Evolutionary conservation across 345 rosid genomes (phyloP).

Genomic region (Limnanthes douglasii): DNA sequence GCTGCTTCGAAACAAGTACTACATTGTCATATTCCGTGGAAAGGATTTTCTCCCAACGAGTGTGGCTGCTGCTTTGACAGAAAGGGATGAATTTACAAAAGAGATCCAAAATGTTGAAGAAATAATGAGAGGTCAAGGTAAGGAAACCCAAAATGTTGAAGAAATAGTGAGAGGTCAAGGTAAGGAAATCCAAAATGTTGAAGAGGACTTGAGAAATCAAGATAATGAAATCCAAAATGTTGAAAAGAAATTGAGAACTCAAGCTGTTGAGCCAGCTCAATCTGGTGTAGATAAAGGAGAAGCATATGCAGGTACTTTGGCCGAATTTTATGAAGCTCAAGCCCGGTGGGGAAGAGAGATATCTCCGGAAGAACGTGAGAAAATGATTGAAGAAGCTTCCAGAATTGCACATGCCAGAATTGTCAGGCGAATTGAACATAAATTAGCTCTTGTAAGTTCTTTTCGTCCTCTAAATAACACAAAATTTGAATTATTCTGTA

Average conservation of each 20-base stretch:
- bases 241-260: constrained; percentile 58
- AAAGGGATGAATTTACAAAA: constrained; percentile 62
- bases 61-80: constrained; percentile 79
- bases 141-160: constrained; percentile 47
- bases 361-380: constrained; percentile 65
- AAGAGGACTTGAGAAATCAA: constrained; percentile 46
- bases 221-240: constrained; percentile 59
- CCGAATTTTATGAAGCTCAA: constrained; percentile 97
- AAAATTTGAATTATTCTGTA: constrained; percentile 4
- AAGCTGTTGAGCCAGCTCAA: constrained; percentile 28
- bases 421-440: constrained; percentile 64
- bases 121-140: constrained; percentile 34
- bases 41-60: constrained; percentile 89
- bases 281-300: constrained; percentile 34
- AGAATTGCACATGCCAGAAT: constrained; percentile 47
- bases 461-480: not conserved
- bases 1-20: constrained; percentile 88
- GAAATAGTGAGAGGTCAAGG: constrained; percentile 42
- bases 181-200: constrained; percentile 46
- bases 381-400: constrained; percentile 84
- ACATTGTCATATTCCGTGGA: constrained; percentile 89
- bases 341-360: constrained; percentile 82
- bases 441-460: constrained; percentile 59
- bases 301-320: constrained; percentile 79
- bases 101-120: constrained; percentile 63